A percentile compares a stretch with the other conserved stretches of the same genome.
These are phyloP conservation scores for Neoboletus subvelutipes DNA, from an alignment of 768 basidiomycete species.

Conservation along the genomic window DNA sequence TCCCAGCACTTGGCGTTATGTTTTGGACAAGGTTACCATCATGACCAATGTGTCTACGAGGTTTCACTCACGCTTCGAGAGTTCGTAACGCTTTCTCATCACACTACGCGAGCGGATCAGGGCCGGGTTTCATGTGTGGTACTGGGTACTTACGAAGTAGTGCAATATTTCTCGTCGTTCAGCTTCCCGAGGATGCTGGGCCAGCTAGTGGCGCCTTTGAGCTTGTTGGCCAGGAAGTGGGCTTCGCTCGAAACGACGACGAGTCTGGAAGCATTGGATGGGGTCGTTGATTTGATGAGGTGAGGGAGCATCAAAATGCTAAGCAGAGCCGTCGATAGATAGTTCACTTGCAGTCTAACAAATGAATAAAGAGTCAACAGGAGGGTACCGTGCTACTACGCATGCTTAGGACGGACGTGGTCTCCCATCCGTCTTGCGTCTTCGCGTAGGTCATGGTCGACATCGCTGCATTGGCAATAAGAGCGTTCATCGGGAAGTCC, in stretches of 20 bases:
- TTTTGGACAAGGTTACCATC: background rate
- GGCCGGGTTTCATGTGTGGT: background rate
- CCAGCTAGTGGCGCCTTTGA: constrained; percentile 14
- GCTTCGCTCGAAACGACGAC: constrained; percentile 33
- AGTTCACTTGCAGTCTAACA: constrained; percentile 37
- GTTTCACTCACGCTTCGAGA: constrained; percentile 28
- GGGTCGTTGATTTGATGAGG: constrained; percentile 30
- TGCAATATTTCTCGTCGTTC: constrained; percentile 30
- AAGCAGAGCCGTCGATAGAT: constrained; percentile 36
- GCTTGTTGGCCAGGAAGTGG: constrained; percentile 18
- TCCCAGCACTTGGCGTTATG: constrained; percentile 26
- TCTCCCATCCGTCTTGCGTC: constrained; percentile 40
- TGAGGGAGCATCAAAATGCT: constrained; percentile 37
- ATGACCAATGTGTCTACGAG: background rate
- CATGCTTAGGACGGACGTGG: constrained; percentile 25
- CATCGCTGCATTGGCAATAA: constrained; percentile 35
- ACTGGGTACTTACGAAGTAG: constrained; percentile 18
- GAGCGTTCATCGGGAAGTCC: constrained; percentile 24
- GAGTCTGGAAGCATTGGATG: constrained; percentile 25
- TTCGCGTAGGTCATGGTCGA: constrained; percentile 13
- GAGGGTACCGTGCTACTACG: background rate
- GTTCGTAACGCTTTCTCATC: constrained; percentile 26
- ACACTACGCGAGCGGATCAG: constrained; percentile 10
- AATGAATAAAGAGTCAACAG: background rate
- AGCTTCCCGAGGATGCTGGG: constrained; percentile 29